These are phyloP conservation scores for Leccinum subrobustum DNA, from an alignment of 1,284 basidiomycete species.

Conservation along the genomic window DNA sequence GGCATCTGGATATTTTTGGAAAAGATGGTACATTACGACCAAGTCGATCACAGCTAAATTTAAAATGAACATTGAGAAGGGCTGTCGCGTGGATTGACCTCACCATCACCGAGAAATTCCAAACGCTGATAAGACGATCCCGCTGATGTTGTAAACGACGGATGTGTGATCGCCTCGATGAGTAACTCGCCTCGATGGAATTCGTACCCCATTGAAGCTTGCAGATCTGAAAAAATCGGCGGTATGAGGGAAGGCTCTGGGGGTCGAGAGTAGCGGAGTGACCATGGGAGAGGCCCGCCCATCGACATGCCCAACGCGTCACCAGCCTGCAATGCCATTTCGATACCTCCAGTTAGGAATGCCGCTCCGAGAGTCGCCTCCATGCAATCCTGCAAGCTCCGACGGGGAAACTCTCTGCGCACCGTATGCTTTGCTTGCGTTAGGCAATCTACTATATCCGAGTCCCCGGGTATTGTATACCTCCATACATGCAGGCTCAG, in stretches of 20 bases:
- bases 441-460: conserved; percentile 30
- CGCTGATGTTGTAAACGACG: conserved; percentile 59
- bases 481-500: conserved; percentile 60
- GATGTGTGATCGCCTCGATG: conserved; percentile 78
- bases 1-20: conserved; percentile 51
- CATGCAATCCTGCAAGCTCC: conserved; percentile 83
- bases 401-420: conserved; percentile 49
- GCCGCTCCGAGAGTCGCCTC: conserved; percentile 78
- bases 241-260: conserved; percentile 38
- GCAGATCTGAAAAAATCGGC: conserved; percentile 52
- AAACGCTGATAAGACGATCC: conserved; percentile 76
- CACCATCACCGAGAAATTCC: conserved; percentile 85
- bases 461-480: conserved; percentile 44
- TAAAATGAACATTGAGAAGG: conserved; percentile 12
- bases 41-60: conserved; percentile 70
- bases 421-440: conserved; percentile 31
- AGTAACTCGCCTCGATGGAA: conserved; percentile 65
- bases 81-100: conserved; percentile 22
- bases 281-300: conserved; percentile 67
- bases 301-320: conserved; percentile 65
- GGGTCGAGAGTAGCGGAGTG: conserved; percentile 44
- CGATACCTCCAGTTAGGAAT: conserved; percentile 67
- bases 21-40: conserved; percentile 72
- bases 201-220: conserved; percentile 65
- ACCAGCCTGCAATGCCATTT: conserved; percentile 64